Evolutionary conservation across 208 protist species (phyloP).

Genomic region (Leishmania arabica): DNA sequence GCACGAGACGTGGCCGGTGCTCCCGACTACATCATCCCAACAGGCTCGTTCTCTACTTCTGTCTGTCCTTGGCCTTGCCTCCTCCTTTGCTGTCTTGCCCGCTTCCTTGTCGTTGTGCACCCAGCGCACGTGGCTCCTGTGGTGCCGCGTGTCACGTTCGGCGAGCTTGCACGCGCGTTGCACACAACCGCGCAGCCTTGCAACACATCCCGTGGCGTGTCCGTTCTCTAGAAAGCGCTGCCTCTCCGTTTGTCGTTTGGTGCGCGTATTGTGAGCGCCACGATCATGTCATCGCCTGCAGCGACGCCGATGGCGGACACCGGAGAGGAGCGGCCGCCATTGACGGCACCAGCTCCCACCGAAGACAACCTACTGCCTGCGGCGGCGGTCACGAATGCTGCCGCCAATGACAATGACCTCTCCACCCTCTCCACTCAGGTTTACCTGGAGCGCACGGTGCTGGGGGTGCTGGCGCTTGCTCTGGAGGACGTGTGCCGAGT

Average conservation of each 20-base stretch:
- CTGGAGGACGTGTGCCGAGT: slow-evolving; percentile 87
- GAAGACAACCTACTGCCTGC: slow-evolving; percentile 12
- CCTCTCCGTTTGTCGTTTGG: background rate
- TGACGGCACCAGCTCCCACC: background rate
- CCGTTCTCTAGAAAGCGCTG: background rate
- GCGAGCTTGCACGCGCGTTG: background rate
- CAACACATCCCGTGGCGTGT: no score
- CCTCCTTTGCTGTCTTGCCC: background rate
- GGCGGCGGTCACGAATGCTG: background rate
- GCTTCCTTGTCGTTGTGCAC: background rate
- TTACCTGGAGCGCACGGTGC: slow-evolving; percentile 90
- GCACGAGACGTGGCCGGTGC: background rate
- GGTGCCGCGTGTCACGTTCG: background rate
- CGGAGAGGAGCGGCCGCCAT: background rate
- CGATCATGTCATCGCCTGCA: slow-evolving; percentile 7
- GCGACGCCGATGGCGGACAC: background rate
- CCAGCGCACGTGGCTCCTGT: background rate
- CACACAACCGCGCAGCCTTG: background rate
- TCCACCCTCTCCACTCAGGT: slow-evolving; percentile 43
- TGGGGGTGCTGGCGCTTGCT: slow-evolving; percentile 83
- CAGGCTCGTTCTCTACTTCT: background rate
- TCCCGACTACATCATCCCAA: background rate
- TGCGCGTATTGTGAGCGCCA: background rate
- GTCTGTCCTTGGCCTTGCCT: background rate
- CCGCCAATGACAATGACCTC: background rate